These are phyloP conservation scores for Phalaenopsis hybrid DNA, from an alignment of 116 monocot species.

Conservation along the genomic window DNA sequence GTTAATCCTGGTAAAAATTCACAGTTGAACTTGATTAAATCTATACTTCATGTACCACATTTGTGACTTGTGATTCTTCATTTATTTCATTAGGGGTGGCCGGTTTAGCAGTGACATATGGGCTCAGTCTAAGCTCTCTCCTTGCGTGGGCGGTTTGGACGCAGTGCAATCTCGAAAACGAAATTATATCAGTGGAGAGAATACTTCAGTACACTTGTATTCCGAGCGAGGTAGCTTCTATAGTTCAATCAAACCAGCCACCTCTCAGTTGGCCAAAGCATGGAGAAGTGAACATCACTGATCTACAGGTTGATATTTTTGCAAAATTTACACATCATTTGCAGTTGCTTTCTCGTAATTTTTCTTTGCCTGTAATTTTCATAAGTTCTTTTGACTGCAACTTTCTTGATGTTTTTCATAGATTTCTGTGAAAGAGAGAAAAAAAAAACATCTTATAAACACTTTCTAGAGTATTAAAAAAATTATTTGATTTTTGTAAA, in stretches of 20 bases:
- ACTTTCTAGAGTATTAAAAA: no score
- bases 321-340: background rate
- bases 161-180: slow-evolving; percentile 46
- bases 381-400: no score
- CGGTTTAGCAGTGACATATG: slow-evolving; percentile 62
- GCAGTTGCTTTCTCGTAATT: no score
- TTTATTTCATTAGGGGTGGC: slow-evolving; percentile 30
- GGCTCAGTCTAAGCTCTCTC: slow-evolving; percentile 37
- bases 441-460: no score
- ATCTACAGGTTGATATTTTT: slow-evolving; percentile 26
- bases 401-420: no score
- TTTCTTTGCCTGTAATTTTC: no score
- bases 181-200: slow-evolving; percentile 63
- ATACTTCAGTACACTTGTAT: slow-evolving; percentile 51
- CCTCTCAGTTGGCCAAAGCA: slow-evolving; percentile 31
- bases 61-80: background rate
- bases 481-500: no score
- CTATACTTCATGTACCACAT: background rate
- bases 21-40: background rate
- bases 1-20: slow-evolving; percentile 22
- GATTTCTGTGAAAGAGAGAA: no score
- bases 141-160: slow-evolving; percentile 34
- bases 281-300: slow-evolving; percentile 29
- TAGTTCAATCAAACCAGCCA: slow-evolving; percentile 19
- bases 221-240: slow-evolving; percentile 35